Base-by-base conservation (phyloP, 495 filamentous ascomycete species). In the Barbatosphaeria neglecta region DNA sequence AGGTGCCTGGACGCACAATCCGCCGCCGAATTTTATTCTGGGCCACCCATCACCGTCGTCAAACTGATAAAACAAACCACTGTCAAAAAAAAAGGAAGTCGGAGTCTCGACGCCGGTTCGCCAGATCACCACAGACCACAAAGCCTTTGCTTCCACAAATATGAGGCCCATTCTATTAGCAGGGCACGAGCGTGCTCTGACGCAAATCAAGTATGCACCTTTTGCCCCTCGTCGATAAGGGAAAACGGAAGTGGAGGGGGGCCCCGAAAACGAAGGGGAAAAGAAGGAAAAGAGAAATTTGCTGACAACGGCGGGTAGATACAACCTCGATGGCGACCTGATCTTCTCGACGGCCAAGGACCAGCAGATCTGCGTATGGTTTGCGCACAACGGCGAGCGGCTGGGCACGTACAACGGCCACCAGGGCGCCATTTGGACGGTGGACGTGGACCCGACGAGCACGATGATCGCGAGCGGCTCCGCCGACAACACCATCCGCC, bases 101-200 rank as follows among this genome's bases (percentile, higher is more conserved):
- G n/a, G n/a, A n/a, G n/a, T n/a, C n/a, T n/a, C n/a, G n/a, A n/a
- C n/a, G n/a, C n/a, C n/a, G n/a, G n/a, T n/a, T n/a, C n/a, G n/a
- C n/a, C n/a, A n/a, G n/a, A n/a, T n/a, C n/a, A n/a, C n/a, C n/a
- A 43, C 41, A 37, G 19, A 46, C 33, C 33, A 38, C 41, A 42
- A 28, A 46, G 47, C n/a, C 16, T 27, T 31, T 47, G 40, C 47
- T 51, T 49, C 53, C 57, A 76, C 63, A 44, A 45, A 16, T 4
- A 98, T 98, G 92, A 82, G 93, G 68, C 92, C 92, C 58, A 93
- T 96, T 66, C 75, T 98, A 55, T 71, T 98, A 55, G 81, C 86
- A 67, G 92, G 92, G 69, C 92, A 99, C 80, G 93, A 97, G 77
- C 88, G 92, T 71, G 90, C 92, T 68, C 77, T 99, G 64, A 97